phyloP scores from a whole-genome alignment of 2,329 filamentous ascomycete genomes.

The Phialophora tarda region DNA sequence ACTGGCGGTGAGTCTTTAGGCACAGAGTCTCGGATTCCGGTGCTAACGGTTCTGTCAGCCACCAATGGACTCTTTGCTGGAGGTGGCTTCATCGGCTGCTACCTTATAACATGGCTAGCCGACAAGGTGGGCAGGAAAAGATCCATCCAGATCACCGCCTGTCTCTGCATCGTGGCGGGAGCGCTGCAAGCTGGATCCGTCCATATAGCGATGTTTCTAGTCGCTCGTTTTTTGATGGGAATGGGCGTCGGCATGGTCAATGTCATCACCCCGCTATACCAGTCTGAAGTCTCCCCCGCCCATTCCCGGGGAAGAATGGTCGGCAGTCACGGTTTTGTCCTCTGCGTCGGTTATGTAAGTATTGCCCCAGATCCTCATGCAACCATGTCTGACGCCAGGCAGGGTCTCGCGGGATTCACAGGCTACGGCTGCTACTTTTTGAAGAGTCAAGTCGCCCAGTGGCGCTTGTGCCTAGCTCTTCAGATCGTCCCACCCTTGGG shows the following conservation, averaged over 20 bases:
- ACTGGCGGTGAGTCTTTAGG: conserved; percentile 23
- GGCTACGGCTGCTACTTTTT: conserved; percentile 30
- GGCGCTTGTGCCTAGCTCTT: conserved; percentile 29
- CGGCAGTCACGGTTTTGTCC: conserved; percentile 28
- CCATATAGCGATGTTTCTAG: conserved; percentile 37
- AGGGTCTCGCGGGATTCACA: conserved; percentile 31
- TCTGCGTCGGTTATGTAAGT: conserved; percentile 28
- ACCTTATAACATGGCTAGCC: conserved; percentile 26
- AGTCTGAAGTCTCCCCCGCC: conserved; percentile 27
- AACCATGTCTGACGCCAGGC: neutral
- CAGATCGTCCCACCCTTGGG: conserved; percentile 17
- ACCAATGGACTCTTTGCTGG: conserved; percentile 35
- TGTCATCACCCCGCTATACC: conserved; percentile 28
- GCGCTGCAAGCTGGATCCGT: conserved; percentile 33
- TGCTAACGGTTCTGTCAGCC: conserved; percentile 20
- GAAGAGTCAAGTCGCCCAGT: conserved; percentile 19
- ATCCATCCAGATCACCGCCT: conserved; percentile 28
- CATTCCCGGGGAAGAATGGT: conserved; percentile 46
- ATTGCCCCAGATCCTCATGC: neutral
- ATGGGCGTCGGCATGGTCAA: conserved; percentile 30
- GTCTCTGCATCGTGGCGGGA: conserved; percentile 29
- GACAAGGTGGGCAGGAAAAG: conserved; percentile 31
- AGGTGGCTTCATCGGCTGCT: conserved; percentile 31
- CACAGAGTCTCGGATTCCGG: neutral
- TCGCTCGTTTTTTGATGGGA: conserved; percentile 33